phyloP scores from a whole-genome alignment of 2,329 filamentous ascomycete genomes.

The Alternaria conjuncta region DNA sequence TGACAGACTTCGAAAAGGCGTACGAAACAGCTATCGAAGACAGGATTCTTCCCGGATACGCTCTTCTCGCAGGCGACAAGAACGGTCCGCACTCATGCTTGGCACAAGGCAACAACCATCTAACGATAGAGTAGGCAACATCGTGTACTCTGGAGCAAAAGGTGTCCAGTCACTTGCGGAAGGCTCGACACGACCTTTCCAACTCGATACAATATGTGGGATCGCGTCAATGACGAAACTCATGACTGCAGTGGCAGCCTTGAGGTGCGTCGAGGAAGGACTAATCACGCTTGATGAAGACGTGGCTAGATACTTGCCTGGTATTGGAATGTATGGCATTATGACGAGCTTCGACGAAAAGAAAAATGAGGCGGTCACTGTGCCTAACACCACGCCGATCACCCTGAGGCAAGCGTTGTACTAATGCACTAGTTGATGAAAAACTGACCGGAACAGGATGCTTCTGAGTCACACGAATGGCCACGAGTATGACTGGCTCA shows the following conservation, averaged over 20 bases:
- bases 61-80: constrained; percentile 9
- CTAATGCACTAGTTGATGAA: not conserved
- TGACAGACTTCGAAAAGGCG: constrained; percentile 1
- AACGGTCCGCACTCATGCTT: not conserved
- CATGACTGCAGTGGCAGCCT: constrained; percentile 24
- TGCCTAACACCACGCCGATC: constrained; percentile 47
- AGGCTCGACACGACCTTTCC: constrained; percentile 8
- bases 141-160: constrained; percentile 6
- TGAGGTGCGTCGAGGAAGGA: constrained; percentile 32
- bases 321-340: constrained; percentile 46
- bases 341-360: constrained; percentile 23
- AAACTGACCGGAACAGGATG: constrained; percentile 33
- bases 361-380: constrained; percentile 25
- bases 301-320: constrained; percentile 23
- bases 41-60: constrained; percentile 7
- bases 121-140: not conserved
- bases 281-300: constrained; percentile 27
- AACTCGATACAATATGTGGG: constrained; percentile 48
- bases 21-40: constrained; percentile 3
- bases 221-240: constrained; percentile 52
- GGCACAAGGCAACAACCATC: not conserved
- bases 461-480: constrained; percentile 55
- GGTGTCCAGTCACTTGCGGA: constrained; percentile 5
- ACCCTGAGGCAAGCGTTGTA: constrained; percentile 44
- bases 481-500: constrained; percentile 56